phyloP scores from a whole-genome alignment of 2,329 filamentous ascomycete species.

The Eutypella sp. region DNA sequence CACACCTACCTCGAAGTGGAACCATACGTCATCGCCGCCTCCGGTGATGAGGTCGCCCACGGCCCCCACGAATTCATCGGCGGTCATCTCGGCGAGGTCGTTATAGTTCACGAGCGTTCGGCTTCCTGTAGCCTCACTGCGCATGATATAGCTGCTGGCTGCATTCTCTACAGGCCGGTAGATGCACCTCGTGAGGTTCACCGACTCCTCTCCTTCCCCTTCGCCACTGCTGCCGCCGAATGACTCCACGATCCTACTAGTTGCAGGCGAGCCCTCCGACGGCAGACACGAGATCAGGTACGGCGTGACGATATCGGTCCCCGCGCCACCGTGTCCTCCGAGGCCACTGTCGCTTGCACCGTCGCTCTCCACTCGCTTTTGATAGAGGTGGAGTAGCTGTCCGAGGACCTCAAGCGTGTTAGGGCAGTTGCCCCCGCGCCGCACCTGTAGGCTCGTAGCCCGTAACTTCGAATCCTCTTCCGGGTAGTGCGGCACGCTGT shows the following conservation, averaged over 20 bases:
- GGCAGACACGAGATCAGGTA: conserved; percentile 53
- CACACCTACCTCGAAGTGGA: conserved; percentile 70
- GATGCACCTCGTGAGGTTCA: conserved; percentile 53
- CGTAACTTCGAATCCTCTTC: conserved; percentile 69
- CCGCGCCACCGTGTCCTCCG: too few species aligned
- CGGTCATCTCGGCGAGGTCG: conserved; percentile 62
- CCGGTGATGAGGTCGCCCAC: conserved; percentile 29
- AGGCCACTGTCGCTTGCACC: too few species aligned
- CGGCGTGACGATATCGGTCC: conserved; percentile 23
- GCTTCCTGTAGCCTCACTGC: conserved; percentile 52
- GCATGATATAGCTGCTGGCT: conserved; percentile 66
- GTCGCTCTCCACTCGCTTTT: too few species aligned
- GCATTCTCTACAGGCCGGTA: conserved; percentile 53
- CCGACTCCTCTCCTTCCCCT: conserved; percentile 21
- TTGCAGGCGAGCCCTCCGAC: conserved; percentile 42
- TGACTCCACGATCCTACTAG: conserved; percentile 47
- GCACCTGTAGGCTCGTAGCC: conserved; percentile 51
- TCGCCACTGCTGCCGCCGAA: too few species aligned
- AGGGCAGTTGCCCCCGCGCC: conserved; percentile 68
- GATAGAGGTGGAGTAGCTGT: conserved; percentile 55
- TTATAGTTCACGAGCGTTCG: conserved; percentile 70
- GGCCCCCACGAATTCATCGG: conserved; percentile 50
- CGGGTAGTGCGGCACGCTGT: conserved; percentile 61
- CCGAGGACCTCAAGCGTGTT: conserved; percentile 68
- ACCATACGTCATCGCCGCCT: conserved; percentile 50